Percentiles rank a stretch among this genome's conserved stretches.
Evolutionary conservation across 2,329 filamentous ascomycete species (phyloP).

Genomic region (Aplosporella prunicola): DNA sequence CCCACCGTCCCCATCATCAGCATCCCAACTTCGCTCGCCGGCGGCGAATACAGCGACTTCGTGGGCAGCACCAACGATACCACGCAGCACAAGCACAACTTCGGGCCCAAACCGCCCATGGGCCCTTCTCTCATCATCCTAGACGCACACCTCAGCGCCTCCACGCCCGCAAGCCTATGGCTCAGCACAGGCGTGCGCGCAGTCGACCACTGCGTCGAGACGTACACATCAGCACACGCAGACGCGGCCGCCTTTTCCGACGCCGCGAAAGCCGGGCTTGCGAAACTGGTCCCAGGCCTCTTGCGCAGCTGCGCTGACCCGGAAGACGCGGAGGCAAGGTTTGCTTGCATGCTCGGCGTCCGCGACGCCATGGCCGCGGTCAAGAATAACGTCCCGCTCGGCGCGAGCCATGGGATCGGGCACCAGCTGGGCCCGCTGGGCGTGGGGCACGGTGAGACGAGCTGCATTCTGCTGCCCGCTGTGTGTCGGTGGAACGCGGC

Average conservation of each 20-base stretch:
- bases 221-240: constrained; percentile 35
- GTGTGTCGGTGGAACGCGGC: constrained; percentile 47
- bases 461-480: constrained; percentile 45
- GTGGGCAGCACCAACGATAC: constrained; percentile 32
- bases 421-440: constrained; percentile 42
- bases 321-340: constrained; percentile 35
- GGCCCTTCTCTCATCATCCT: constrained; percentile 47
- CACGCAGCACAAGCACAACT: constrained; percentile 17
- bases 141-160: constrained; percentile 43
- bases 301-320: constrained; percentile 28
- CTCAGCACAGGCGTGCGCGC: constrained; percentile 48
- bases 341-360: constrained; percentile 43
- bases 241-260: constrained; percentile 27
- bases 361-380: constrained; percentile 44
- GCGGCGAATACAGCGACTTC: constrained; percentile 31
- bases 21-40: constrained; percentile 34
- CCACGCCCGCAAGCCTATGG: constrained; percentile 47
- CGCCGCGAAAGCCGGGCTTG: constrained; percentile 31
- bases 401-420: constrained; percentile 34
- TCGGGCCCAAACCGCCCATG: constrained; percentile 18
- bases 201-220: constrained; percentile 50
- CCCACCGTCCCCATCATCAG: constrained; percentile 28
- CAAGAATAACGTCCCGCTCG: constrained; percentile 30
- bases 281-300: constrained; percentile 34
- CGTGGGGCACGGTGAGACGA: constrained; percentile 52